These are phyloP conservation scores for Prinsepia uniflora DNA, from an alignment of 306 rosid species.

Conservation along the genomic window DNA sequence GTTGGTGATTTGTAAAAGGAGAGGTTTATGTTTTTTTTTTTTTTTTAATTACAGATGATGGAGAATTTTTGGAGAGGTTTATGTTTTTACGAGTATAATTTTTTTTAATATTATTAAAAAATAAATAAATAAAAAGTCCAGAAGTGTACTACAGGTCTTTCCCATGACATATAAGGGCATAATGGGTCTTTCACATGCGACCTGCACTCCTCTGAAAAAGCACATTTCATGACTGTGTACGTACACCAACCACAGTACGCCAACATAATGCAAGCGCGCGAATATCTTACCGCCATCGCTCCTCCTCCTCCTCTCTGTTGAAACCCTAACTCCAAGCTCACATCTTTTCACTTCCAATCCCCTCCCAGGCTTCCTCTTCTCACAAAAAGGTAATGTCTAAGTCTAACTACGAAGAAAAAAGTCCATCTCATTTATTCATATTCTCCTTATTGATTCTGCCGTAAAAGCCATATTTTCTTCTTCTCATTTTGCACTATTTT, in stretches of 20 bases:
- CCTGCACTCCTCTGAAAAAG: neutral
- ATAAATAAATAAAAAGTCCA: neutral
- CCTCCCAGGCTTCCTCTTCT: neutral
- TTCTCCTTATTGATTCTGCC: neutral
- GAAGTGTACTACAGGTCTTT: neutral
- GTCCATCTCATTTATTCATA: neutral
- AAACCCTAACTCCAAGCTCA: conserved; percentile 7
- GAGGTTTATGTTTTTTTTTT: too few relatives aligned
- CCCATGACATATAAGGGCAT: neutral
- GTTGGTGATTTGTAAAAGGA: too few relatives aligned
- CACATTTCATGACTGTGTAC: neutral
- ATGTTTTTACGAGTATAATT: too few relatives aligned
- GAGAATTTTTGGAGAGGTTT: too few relatives aligned
- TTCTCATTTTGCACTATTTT: neutral
- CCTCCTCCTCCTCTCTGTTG: neutral
- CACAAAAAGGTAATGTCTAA: neutral
- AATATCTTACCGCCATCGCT: neutral
- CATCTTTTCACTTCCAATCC: neutral
- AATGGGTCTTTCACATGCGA: neutral
- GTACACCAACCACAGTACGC: neutral
- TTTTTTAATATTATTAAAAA: too few relatives aligned
- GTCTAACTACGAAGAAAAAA: neutral
- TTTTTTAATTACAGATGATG: too few relatives aligned
- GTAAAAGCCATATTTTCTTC: neutral
- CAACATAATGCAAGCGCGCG: neutral